Conservation (phyloP, 108 stramenopile species). For the Mayamaea pseudoterrestris region DNA sequence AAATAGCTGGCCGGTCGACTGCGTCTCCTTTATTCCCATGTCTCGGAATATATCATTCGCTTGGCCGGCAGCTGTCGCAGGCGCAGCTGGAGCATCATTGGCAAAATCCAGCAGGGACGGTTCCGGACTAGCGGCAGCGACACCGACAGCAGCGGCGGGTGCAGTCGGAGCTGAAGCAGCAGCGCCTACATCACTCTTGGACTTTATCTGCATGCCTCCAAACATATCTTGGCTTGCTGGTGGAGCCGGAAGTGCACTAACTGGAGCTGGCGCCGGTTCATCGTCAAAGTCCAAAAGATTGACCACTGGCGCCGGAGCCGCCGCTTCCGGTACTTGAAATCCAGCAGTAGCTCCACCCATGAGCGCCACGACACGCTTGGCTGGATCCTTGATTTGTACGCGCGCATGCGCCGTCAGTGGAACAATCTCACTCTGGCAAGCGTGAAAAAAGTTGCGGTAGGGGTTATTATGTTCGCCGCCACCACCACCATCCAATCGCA, state of each 20-base stretch:
- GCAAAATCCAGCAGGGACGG: background rate
- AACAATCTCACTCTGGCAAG: constrained; percentile 60
- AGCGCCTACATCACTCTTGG: background rate
- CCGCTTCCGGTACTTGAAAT: constrained; percentile 3
- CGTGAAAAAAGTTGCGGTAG: constrained; percentile 75
- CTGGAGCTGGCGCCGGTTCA: constrained; percentile 7
- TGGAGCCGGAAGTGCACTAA: background rate
- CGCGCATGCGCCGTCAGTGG: constrained; percentile 54
- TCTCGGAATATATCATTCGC: constrained; percentile 34
- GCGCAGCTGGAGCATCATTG: constrained; percentile 1
- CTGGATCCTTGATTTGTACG: constrained; percentile 53
- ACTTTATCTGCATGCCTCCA: constrained; percentile 13
- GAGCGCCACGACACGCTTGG: constrained; percentile 45
- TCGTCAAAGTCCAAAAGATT: constrained; percentile 75
- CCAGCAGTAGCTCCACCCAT: constrained; percentile 33
- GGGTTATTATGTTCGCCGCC: no score
- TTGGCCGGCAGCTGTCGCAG: constrained; percentile 1
- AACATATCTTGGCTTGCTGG: constrained; percentile 3
- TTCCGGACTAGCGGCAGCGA: constrained; percentile 3
- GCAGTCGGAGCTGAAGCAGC: constrained; percentile 10
- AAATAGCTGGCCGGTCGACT: no score
- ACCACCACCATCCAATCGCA: constrained; percentile 25
- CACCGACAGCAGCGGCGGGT: background rate
- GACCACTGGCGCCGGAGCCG: constrained; percentile 35
- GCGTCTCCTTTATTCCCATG: constrained; percentile 22